Evolutionary conservation across 257 asterid genomes (phyloP).

Genomic region (Nicotiana attenuata): DNA sequence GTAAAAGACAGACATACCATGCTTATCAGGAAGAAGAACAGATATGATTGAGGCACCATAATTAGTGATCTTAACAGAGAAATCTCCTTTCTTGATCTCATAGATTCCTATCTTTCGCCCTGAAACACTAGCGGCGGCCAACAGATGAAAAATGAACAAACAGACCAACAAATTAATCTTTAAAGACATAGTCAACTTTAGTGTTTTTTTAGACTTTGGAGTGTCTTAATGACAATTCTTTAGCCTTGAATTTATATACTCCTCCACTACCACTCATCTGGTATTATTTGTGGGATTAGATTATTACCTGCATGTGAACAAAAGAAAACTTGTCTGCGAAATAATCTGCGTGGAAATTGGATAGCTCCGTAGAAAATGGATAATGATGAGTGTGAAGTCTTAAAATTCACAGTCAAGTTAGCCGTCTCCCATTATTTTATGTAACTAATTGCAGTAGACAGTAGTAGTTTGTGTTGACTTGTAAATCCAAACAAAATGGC

Average conservation of each 20-base stretch:
- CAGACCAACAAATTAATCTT: slow-evolving; percentile 17
- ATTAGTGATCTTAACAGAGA: slow-evolving; percentile 57
- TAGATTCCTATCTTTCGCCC: neutral
- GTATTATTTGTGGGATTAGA: neutral
- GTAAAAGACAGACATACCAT: slow-evolving; percentile 36
- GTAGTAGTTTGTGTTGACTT: neutral
- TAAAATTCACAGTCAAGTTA: neutral
- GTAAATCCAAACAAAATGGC: neutral
- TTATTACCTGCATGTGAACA: slow-evolving; percentile 7
- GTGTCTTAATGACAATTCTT: neutral
- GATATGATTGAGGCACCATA: slow-evolving; percentile 79
- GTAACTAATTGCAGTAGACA: neutral
- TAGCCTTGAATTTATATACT: neutral
- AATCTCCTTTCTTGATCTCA: slow-evolving; percentile 40
- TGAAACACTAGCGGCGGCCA: neutral
- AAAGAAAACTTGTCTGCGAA: neutral
- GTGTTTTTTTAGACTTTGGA: neutral
- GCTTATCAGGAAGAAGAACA: slow-evolving; percentile 68
- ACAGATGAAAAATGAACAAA: slow-evolving; percentile 19
- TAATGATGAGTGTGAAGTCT: neutral
- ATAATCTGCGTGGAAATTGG: neutral
- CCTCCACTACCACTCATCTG: neutral
- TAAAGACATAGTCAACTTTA: slow-evolving; percentile 15
- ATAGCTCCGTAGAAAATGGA: neutral
- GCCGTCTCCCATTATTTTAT: neutral